Percentiles rank a stretch among this genome's conserved stretches.
Conservation (phyloP, 805 yeast species). For the Cyberlindnera maritima region DNA sequence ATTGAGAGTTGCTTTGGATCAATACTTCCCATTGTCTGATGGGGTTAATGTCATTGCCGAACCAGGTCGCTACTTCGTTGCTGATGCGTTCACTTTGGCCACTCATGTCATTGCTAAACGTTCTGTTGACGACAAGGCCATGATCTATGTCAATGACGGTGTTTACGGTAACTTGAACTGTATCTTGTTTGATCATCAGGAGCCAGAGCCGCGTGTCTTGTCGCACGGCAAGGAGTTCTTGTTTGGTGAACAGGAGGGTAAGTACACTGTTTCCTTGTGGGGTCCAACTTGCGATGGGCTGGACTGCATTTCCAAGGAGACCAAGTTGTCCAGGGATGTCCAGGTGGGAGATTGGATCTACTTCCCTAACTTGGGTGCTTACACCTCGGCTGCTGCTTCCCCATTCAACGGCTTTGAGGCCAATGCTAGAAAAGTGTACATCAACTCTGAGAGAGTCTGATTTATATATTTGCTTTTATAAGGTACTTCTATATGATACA, state of each 20-base stretch:
- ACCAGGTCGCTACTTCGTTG: constrained; percentile 89
- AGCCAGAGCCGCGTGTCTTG: constrained; percentile 66
- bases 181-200: constrained; percentile 87
- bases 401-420: constrained; percentile 85
- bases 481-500: background rate
- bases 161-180: constrained; percentile 95
- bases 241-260: constrained; percentile 32
- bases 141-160: constrained; percentile 92
- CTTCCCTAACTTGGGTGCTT: constrained; percentile 84
- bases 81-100: constrained; percentile 82
- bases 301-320: constrained; percentile 67
- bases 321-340: constrained; percentile 55
- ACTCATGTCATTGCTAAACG: constrained; percentile 86
- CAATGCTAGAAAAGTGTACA: constrained; percentile 57
- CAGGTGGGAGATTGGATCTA: constrained; percentile 90
- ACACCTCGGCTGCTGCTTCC: constrained; percentile 90
- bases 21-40: constrained; percentile 51
- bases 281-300: constrained; percentile 99
- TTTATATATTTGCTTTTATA: background rate
- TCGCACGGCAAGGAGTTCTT: constrained; percentile 48
- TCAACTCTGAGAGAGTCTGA: constrained; percentile 40
- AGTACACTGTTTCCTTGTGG: constrained; percentile 71
- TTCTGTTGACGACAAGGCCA: constrained; percentile 44
- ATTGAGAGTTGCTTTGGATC: constrained; percentile 52
- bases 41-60: constrained; percentile 72